These are phyloP conservation scores for Aspergillus ellipticus DNA, from an alignment of 495 filamentous ascomycete genomes.

Conservation along the genomic window DNA sequence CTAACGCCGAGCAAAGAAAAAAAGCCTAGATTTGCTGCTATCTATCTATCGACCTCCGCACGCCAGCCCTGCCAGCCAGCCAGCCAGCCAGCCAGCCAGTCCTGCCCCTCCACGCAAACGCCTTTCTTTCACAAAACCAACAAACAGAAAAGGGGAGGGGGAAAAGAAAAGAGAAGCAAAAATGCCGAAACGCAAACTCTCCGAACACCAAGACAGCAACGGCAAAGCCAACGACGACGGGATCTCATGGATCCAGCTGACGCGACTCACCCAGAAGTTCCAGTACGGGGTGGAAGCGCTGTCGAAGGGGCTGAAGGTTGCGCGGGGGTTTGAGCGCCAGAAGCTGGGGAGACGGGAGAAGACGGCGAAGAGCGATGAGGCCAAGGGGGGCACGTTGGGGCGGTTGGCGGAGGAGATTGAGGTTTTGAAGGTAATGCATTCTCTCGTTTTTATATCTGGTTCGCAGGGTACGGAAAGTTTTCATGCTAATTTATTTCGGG, in stretches of 20 bases:
- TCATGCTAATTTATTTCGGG: conserved; percentile 5
- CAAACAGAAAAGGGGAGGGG: background rate
- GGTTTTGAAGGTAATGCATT: conserved; percentile 80
- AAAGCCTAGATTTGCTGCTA: background rate
- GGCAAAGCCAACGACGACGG: conserved; percentile 7
- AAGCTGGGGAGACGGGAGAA: conserved; percentile 76
- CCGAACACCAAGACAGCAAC: conserved; percentile 22
- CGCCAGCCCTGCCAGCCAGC: background rate
- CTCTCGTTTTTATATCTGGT: conserved; percentile 11
- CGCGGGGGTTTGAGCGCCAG: conserved; percentile 85
- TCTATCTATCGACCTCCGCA: background rate
- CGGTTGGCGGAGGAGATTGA: conserved; percentile 70
- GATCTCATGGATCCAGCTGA: conserved; percentile 26
- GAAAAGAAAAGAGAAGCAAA: conserved; percentile 5
- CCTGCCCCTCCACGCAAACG: background rate
- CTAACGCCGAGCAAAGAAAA: background rate
- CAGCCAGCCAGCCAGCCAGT: background rate
- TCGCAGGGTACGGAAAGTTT: too few relatives aligned
- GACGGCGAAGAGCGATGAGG: conserved; percentile 49
- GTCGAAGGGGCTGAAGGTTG: conserved; percentile 66
- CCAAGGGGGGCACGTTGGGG: conserved; percentile 34
- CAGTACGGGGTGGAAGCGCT: conserved; percentile 57
- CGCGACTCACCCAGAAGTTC: conserved; percentile 52
- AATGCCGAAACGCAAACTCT: conserved; percentile 50
- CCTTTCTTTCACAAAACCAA: background rate